Base-by-base conservation (phyloP, 441 rosid species). In the Lagerstroemia fauriei region DNA sequence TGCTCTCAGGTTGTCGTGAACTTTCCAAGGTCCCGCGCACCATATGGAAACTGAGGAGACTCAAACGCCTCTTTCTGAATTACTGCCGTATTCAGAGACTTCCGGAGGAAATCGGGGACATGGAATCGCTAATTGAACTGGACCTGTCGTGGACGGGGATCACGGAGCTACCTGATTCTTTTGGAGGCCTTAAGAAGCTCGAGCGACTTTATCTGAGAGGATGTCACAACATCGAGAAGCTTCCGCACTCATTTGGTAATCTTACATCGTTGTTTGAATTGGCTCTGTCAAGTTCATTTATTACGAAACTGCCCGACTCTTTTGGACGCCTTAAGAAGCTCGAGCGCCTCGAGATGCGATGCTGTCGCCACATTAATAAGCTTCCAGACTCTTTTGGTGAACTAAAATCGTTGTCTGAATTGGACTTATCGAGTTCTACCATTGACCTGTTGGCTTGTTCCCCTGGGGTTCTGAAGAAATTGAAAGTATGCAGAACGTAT, bases 181-280 rank as follows among this genome's bases (percentile, higher is more conserved):
- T 71, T 32, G 82, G 76, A 70, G 3, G 25, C 29, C 82, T 79
- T 12, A 11, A 41, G 47, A 73, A 6, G 57, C 74, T 79, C 29
- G 29, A 51, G 71, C 29, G 53, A 0, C 41, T 79, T 20, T 71
- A 48, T 7, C n/a, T 79, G 18, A 71, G 47, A 41, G 46, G 63
- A 16, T 79, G 82, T 25, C 68, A 22, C 3, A 38, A 38, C 4
- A n/a, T 79, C 25, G 25, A 70, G 41, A 18, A 41, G 18, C 76
- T 79, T 79, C 82, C 82, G 24, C 61, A 53, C 34, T 70, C 77
- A 0, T 22, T 38, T 24, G 82, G 44, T 32, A 38, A 71, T 12
- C 31, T 79, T 32, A 68, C 38, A 71, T 16, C 63, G 29, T 56
- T 79, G 32, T 22, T 31, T 4, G 2, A 1, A 47, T 31, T 79